These are phyloP conservation scores for Aspergillus niger DNA, from an alignment of 2,329 filamentous ascomycete genomes.

Conservation along the genomic window DNA sequence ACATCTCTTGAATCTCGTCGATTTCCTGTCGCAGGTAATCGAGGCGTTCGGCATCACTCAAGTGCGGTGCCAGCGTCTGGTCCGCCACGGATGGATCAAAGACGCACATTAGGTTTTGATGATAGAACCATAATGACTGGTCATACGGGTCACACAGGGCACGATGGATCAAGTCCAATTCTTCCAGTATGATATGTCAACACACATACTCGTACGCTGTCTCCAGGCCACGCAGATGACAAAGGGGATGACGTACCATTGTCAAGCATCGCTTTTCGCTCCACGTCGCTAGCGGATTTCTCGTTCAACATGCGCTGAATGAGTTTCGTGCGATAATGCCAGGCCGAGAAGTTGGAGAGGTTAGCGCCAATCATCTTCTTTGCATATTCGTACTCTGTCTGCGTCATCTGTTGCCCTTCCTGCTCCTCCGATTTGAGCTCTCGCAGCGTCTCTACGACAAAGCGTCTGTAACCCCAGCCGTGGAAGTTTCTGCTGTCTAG, in stretches of 20 bases:
- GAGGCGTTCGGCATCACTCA: constrained; percentile 63
- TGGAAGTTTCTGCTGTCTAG: constrained; percentile 92
- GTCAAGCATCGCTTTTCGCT: constrained; percentile 70
- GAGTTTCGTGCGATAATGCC: constrained; percentile 86
- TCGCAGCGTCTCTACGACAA: constrained; percentile 76
- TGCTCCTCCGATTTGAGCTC: constrained; percentile 44
- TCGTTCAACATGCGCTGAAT: constrained; percentile 76
- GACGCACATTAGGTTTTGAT: constrained; percentile 80
- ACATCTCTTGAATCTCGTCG: constrained; percentile 68
- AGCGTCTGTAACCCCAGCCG: constrained; percentile 88
- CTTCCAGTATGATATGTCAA: constrained; percentile 42
- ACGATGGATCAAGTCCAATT: constrained; percentile 73
- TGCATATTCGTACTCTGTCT: constrained; percentile 85
- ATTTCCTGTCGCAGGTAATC: constrained; percentile 71
- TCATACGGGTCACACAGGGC: constrained; percentile 90
- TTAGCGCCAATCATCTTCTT: constrained; percentile 82
- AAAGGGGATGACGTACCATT: constrained; percentile 53
- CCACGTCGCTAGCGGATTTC: constrained; percentile 62
- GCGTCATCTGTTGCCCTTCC: constrained; percentile 64
- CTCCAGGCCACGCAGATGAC: background rate
- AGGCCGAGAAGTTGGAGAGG: constrained; percentile 94
- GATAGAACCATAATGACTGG: constrained; percentile 96
- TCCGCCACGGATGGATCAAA: constrained; percentile 55
- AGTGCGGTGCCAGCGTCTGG: constrained; percentile 64
- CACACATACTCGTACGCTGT: constrained; percentile 1